Conservation (phyloP, 1,284 basidiomycete genomes). For the Wolfiporia cocos region DNA sequence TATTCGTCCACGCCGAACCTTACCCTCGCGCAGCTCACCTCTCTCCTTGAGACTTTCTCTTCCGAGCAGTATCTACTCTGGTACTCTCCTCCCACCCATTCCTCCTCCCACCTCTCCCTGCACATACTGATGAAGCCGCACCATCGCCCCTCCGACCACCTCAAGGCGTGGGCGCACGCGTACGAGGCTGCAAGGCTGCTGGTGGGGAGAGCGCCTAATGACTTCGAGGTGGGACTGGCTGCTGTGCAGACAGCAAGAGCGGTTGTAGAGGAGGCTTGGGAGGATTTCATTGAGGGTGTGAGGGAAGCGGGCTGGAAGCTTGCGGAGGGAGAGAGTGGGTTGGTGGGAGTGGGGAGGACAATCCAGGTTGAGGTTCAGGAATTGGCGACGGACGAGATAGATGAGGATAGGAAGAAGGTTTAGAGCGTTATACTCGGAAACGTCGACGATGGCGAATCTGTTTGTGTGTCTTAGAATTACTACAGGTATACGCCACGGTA, state of each 20-base stretch:
- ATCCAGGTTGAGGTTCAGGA: slow-evolving; percentile 18
- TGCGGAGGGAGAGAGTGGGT: slow-evolving; percentile 28
- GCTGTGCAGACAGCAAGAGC: slow-evolving; percentile 21
- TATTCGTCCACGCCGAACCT: neutral
- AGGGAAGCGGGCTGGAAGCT: slow-evolving; percentile 32
- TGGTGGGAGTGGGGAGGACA: slow-evolving; percentile 29
- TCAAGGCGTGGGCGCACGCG: slow-evolving; percentile 54
- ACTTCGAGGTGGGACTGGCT: slow-evolving; percentile 11
- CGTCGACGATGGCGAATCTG: too few species aligned
- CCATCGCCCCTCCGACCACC: slow-evolving; percentile 38
- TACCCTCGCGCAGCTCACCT: slow-evolving; percentile 7
- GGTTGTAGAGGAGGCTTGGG: slow-evolving; percentile 22
- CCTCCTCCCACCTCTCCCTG: slow-evolving; percentile 20
- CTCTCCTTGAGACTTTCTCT: slow-evolving; percentile 26
- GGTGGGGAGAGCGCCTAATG: slow-evolving; percentile 4
- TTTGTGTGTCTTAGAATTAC: too few species aligned
- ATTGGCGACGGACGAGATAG: neutral
- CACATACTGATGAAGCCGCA: slow-evolving; percentile 45
- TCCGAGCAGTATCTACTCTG: slow-evolving; percentile 46
- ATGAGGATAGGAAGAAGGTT: slow-evolving; percentile 8
- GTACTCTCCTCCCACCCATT: slow-evolving; percentile 27
- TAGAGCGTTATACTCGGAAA: too few species aligned
- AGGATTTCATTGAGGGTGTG: slow-evolving; percentile 26
- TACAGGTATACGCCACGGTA: too few species aligned
- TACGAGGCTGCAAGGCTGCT: slow-evolving; percentile 19